Evolutionary conservation across 2,329 filamentous ascomycete species (phyloP).

Genomic region (Sporothrix mexicana): DNA sequence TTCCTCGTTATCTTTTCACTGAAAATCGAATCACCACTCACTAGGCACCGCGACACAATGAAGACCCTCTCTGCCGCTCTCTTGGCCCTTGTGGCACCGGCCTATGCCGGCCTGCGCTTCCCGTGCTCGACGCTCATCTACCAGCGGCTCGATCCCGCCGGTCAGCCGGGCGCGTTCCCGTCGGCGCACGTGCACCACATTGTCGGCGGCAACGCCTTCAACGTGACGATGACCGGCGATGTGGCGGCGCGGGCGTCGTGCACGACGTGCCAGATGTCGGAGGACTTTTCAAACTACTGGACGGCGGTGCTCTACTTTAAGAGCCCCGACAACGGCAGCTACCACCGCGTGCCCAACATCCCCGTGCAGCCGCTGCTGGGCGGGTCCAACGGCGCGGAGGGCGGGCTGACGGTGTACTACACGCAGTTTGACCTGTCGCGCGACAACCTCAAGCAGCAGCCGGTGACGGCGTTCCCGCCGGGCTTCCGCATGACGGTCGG

Average conservation of each 20-base stretch:
- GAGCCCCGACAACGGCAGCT: slow-evolving; percentile 41
- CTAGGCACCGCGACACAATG: slow-evolving; percentile 35
- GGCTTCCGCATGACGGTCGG: slow-evolving; percentile 40
- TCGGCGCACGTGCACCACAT: slow-evolving; percentile 41
- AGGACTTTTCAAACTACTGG: slow-evolving; percentile 45
- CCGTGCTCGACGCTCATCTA: slow-evolving; percentile 42
- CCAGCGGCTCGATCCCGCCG: slow-evolving; percentile 41
- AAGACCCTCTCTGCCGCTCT: slow-evolving; percentile 32
- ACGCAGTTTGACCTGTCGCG: slow-evolving; percentile 40
- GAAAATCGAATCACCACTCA: neutral
- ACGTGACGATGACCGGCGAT: slow-evolving; percentile 41
- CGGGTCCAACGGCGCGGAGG: slow-evolving; percentile 40
- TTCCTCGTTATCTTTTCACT: neutral
- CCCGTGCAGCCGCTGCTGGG: slow-evolving; percentile 40
- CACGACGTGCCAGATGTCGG: slow-evolving; percentile 43
- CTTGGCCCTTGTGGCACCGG: slow-evolving; percentile 35
- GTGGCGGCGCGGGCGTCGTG: slow-evolving; percentile 39
- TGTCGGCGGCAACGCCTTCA: slow-evolving; percentile 41
- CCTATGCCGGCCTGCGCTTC: slow-evolving; percentile 41
- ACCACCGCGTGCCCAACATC: slow-evolving; percentile 40
- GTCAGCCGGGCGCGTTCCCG: slow-evolving; percentile 38
- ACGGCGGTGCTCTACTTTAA: slow-evolving; percentile 42
- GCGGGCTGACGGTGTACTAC: slow-evolving; percentile 41
- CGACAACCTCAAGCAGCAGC: slow-evolving; percentile 40
- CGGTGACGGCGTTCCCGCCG: slow-evolving; percentile 41